Percentiles rank a stretch among this genome's conserved stretches.
phyloP scores from a whole-genome alignment of 371 early-diverging fungal species.

The Catenaria anguillulae region DNA sequence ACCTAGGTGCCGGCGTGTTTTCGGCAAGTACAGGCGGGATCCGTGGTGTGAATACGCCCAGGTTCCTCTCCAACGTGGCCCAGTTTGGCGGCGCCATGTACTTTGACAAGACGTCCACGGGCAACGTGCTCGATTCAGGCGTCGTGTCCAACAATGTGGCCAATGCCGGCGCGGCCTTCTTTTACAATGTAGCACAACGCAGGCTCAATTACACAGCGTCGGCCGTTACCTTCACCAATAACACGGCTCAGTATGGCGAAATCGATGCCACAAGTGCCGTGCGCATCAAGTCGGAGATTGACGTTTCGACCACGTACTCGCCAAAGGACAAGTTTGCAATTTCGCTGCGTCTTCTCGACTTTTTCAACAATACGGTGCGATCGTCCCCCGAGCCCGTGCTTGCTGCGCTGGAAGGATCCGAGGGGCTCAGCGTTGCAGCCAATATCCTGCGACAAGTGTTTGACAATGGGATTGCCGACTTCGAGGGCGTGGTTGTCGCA shows the following conservation, averaged over 20 bases:
- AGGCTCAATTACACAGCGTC: background rate
- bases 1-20: background rate
- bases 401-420: background rate
- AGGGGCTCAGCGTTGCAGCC: background rate
- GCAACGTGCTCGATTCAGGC: background rate
- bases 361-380: background rate
- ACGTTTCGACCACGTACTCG: background rate
- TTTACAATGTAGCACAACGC: background rate
- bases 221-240: background rate
- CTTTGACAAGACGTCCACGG: background rate
- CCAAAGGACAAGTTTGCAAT: constrained; percentile 1
- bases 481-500: background rate
- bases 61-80: background rate
- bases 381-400: background rate
- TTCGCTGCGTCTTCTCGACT: background rate
- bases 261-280: constrained; percentile 2
- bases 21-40: background rate
- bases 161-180: constrained; percentile 3
- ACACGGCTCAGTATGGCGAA: background rate
- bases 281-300: background rate
- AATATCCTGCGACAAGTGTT: constrained; percentile 1
- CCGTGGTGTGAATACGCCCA: background rate
- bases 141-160: background rate
- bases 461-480: background rate
- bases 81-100: constrained; percentile 2